Conservation (phyloP, 306 rosid species). For the Cucurbita ficifolia region DNA sequence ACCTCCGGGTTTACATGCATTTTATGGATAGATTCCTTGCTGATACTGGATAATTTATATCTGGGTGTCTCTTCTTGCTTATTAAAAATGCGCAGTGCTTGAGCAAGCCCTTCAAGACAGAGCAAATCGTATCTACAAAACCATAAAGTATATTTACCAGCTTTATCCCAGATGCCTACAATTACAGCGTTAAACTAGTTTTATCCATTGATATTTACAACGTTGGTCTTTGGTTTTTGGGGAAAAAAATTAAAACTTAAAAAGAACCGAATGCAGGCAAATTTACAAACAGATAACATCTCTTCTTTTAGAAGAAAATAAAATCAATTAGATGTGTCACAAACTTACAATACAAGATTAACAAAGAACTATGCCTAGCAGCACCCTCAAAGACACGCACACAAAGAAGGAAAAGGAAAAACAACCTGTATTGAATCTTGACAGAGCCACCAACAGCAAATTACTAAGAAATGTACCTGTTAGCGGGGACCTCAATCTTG, state of each 20-base stretch:
- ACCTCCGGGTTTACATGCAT: conserved; percentile 93
- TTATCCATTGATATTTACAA: background rate
- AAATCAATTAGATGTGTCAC: background rate
- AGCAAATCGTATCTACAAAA: conserved; percentile 68
- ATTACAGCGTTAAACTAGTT: background rate
- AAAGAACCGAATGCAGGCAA: background rate
- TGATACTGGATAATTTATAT: conserved; percentile 40
- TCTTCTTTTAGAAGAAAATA: background rate
- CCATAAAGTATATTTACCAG: background rate
- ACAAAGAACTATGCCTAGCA: background rate
- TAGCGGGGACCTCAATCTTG: conserved; percentile 81
- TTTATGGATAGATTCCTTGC: conserved; percentile 47
- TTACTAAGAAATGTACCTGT: conserved; percentile 30
- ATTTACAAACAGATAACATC: background rate
- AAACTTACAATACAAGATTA: background rate
- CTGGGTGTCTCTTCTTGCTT: conserved; percentile 40
- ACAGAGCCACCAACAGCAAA: background rate
- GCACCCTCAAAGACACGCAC: background rate
- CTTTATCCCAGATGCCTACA: background rate
- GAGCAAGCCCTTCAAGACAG: conserved; percentile 89
- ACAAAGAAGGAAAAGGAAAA: too few relatives aligned
- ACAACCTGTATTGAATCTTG: background rate
- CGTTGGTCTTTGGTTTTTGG: background rate
- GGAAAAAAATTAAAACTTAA: background rate
- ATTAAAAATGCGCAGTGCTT: conserved; percentile 58